Percentiles rank a stretch among this genome's conserved stretches.
phyloP scores from a whole-genome alignment of 345 rosid species.

The Eutrema yunnanense region DNA sequence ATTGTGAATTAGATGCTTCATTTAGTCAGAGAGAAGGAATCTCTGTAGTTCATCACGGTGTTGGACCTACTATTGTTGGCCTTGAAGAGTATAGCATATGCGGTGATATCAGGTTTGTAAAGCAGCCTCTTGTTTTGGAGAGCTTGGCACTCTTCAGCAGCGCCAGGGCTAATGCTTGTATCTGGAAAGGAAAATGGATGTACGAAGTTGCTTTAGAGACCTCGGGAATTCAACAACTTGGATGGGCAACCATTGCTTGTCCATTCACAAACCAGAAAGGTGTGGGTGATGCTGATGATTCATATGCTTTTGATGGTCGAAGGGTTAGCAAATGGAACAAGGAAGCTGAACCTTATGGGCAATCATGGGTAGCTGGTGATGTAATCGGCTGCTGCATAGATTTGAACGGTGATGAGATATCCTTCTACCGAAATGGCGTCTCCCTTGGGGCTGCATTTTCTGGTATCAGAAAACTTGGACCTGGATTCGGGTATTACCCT shows the following conservation, averaged over 20 bases:
- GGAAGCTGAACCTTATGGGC: conserved; percentile 73
- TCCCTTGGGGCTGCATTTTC: conserved; percentile 79
- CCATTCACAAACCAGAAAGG: conserved; percentile 92
- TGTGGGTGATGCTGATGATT: conserved; percentile 97
- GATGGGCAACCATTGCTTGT: conserved; percentile 91
- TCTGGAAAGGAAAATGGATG: conserved; percentile 99
- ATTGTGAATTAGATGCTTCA: conserved; percentile 8
- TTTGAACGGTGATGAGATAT: conserved; percentile 61
- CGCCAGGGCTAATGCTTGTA: conserved; percentile 73
- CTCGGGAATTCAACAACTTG: conserved; percentile 89
- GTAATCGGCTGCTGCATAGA: conserved; percentile 93
- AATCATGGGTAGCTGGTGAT: conserved; percentile 88
- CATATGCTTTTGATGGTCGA: conserved; percentile 96
- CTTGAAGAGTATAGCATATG: conserved; percentile 72
- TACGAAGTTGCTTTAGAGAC: conserved; percentile 90
- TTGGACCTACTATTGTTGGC: conserved; percentile 43
- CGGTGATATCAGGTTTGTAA: conserved; percentile 65
- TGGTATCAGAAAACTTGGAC: conserved; percentile 73
- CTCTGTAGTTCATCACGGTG: conserved; percentile 38
- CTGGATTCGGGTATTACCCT: conserved; percentile 83
- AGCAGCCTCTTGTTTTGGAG: conserved; percentile 74
- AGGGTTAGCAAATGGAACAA: conserved; percentile 92
- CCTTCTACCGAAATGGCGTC: conserved; percentile 76
- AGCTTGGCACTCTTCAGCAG: conserved; percentile 89
- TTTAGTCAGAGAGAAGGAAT: conserved; percentile 54